A percentile compares a stretch with the other conserved stretches of the same genome.
Evolutionary conservation across 2,329 filamentous ascomycete genomes (phyloP).

Genomic region (Leptographium wingfieldii): DNA sequence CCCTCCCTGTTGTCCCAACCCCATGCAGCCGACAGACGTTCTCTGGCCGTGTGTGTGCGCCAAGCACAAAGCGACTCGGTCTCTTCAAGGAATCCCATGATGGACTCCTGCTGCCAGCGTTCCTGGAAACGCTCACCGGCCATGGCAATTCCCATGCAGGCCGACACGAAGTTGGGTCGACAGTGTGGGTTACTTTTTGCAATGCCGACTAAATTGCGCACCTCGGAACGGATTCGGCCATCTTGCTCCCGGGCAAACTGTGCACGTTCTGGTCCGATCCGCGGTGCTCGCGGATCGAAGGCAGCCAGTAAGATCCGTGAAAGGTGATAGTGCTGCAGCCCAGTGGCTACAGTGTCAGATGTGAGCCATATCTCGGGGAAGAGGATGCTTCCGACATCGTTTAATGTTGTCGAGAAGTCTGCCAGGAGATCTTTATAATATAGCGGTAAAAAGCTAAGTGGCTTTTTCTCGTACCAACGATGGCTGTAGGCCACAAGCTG

Average conservation of each 20-base stretch:
- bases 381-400: background rate
- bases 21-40: background rate
- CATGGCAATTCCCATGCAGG: constrained; percentile 1
- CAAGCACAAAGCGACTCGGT: background rate
- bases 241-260: background rate
- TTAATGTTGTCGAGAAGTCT: background rate
- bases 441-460: background rate
- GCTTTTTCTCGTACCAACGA: background rate
- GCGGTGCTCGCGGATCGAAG: constrained; percentile 1
- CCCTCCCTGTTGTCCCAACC: background rate
- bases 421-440: background rate
- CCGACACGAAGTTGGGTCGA: background rate
- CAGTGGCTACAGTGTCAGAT: background rate
- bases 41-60: background rate
- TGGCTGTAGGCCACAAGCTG: background rate
- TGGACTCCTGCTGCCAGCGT: background rate
- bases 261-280: background rate
- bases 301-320: background rate
- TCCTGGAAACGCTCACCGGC: constrained; percentile 1
- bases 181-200: background rate
- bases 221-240: background rate
- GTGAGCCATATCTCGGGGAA: constrained; percentile 5
- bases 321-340: constrained; percentile 1
- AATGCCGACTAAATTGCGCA: background rate
- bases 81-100: constrained; percentile 1